Percentiles rank a stretch among this genome's conserved stretches.
These are phyloP conservation scores for Zygoascus tannicola DNA, from an alignment of 805 yeast species.

Conservation along the genomic window DNA sequence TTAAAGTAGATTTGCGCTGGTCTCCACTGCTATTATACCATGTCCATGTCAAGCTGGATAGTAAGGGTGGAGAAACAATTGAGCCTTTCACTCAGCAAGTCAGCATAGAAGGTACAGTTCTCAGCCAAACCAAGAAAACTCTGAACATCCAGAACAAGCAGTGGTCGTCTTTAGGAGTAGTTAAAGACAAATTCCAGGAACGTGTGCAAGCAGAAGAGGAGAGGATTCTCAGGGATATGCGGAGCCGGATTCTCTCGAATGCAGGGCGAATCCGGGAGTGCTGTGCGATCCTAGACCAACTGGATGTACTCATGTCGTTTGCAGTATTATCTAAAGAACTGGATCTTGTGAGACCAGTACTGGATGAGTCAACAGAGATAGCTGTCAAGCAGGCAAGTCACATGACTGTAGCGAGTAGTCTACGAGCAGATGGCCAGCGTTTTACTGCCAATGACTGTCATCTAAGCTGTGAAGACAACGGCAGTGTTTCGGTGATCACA, in stretches of 20 bases:
- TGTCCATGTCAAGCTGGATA: slow-evolving; percentile 34
- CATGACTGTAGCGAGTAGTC: slow-evolving; percentile 72
- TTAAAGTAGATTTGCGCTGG: slow-evolving; percentile 30
- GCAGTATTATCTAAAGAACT: slow-evolving; percentile 62
- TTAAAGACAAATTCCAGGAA: slow-evolving; percentile 37
- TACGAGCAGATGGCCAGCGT: slow-evolving; percentile 38
- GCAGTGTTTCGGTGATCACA: slow-evolving; percentile 52
- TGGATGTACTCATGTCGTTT: slow-evolving; percentile 70
- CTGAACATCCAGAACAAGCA: slow-evolving; percentile 38
- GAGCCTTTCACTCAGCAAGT: slow-evolving; percentile 5
- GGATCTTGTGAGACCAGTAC: slow-evolving; percentile 53
- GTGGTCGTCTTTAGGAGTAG: slow-evolving; percentile 46
- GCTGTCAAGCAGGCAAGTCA: slow-evolving; percentile 66
- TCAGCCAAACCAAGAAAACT: slow-evolving; percentile 36
- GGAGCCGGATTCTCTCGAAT: slow-evolving; percentile 36
- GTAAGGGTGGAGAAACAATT: slow-evolving; percentile 7
- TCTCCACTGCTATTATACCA: slow-evolving; percentile 39
- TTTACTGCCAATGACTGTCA: slow-evolving; percentile 42
- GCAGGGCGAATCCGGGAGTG: slow-evolving; percentile 41
- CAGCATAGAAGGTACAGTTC: slow-evolving; percentile 19
- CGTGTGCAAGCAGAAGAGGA: slow-evolving; percentile 49
- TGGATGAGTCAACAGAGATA: slow-evolving; percentile 41
- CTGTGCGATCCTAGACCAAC: slow-evolving; percentile 45
- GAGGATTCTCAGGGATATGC: slow-evolving; percentile 40
- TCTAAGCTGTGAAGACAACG: slow-evolving; percentile 15